Conservation (phyloP, 805 yeast genomes). For the Kluyveromyces wickerhamii region DNA sequence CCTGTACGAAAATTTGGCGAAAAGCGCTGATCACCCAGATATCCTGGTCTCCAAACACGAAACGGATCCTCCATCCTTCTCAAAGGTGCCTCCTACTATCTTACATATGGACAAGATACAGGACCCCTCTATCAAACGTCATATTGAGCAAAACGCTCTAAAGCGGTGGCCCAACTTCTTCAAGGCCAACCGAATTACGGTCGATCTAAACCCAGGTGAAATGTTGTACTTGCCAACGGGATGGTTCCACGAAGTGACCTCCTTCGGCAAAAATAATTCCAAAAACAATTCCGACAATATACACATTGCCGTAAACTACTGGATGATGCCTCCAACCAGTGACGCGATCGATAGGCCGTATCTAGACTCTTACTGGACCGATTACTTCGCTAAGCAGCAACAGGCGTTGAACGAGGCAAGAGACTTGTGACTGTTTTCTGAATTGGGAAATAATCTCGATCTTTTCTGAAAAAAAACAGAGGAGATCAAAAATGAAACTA, state of each 20-base stretch:
- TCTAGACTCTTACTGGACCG: conserved; percentile 44
- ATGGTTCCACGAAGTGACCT: conserved; percentile 77
- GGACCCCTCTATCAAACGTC: conserved; percentile 20
- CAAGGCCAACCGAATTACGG: conserved; percentile 35
- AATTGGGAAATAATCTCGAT: background rate
- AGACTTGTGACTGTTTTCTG: conserved; percentile 3
- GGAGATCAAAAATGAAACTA: too few relatives aligned
- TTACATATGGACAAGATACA: conserved; percentile 50
- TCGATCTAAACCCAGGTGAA: conserved; percentile 51
- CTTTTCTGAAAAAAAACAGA: too few relatives aligned
- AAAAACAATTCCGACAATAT: conserved; percentile 20
- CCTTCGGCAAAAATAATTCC: conserved; percentile 37
- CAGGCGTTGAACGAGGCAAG: conserved; percentile 6
- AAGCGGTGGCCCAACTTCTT: conserved; percentile 42
- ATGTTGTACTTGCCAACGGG: conserved; percentile 69
- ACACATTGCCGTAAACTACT: conserved; percentile 64
- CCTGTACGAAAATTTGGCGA: conserved; percentile 9
- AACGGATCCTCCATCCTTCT: conserved; percentile 65
- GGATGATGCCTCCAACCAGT: conserved; percentile 62
- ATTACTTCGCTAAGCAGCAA: conserved; percentile 32
- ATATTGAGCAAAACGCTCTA: conserved; percentile 33
- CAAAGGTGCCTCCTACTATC: conserved; percentile 53
- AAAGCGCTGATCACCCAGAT: background rate
- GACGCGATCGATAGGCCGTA: conserved; percentile 30
- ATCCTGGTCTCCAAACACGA: too few relatives aligned